Evolutionary conservation across 176 grass and related monocot species (phyloP).

Genomic region (Alloteropsis semialata): DNA sequence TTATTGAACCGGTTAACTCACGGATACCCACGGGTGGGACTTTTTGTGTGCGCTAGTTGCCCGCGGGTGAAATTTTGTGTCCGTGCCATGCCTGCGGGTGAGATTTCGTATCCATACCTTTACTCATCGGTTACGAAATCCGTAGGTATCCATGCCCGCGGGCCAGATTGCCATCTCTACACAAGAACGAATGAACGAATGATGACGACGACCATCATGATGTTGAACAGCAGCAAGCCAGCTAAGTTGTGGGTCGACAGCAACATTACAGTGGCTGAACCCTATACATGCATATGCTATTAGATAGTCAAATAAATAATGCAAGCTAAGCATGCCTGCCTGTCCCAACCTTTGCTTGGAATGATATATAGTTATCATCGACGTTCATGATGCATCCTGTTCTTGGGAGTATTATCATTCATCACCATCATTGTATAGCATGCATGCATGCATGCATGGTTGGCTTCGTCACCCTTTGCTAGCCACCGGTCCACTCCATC

Average conservation of each 20-base stretch:
- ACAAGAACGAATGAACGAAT: not conserved
- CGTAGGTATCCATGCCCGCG: too few species aligned
- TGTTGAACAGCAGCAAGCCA: not conserved
- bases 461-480: not conserved
- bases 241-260: not conserved
- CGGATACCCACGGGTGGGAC: too few species aligned
- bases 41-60: too few species aligned
- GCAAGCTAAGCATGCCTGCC: not conserved
- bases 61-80: too few species aligned
- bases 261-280: not conserved
- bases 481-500: not conserved
- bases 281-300: not conserved
- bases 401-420: slow-evolving; percentile 44
- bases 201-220: not conserved
- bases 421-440: slow-evolving; percentile 26
- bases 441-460: slow-evolving; percentile 3
- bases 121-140: too few species aligned
- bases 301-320: slow-evolving; percentile 8
- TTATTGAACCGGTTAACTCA: too few species aligned
- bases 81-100: too few species aligned
- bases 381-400: slow-evolving; percentile 29
- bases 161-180: too few species aligned
- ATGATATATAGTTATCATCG: slow-evolving; percentile 32
- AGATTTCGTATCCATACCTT: too few species aligned
- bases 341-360: not conserved